Conservation (phyloP, 2,329 filamentous ascomycete species). For the Cryphonectria radicalis region DNA sequence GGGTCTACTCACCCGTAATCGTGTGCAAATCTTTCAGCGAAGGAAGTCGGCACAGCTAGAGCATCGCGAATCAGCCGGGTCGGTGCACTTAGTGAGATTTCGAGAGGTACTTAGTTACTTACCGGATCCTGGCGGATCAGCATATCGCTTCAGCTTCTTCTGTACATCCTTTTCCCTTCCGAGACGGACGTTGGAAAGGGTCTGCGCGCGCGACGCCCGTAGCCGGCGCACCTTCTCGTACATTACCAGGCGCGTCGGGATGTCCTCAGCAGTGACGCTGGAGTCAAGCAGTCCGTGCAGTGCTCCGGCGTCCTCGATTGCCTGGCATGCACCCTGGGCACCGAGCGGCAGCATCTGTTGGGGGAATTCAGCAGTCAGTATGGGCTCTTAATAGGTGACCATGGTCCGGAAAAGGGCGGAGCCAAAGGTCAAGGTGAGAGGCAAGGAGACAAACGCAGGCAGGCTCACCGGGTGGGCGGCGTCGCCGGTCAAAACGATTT, state of each 20-base stretch:
- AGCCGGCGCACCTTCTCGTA: slow-evolving; percentile 33
- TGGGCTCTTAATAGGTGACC: background rate
- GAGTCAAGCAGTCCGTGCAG: slow-evolving; percentile 34
- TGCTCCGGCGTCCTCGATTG: slow-evolving; percentile 41
- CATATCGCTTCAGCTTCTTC: slow-evolving; percentile 31
- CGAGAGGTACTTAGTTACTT: background rate
- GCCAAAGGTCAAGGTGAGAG: background rate
- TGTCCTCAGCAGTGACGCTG: slow-evolving; percentile 26
- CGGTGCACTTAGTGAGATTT: slow-evolving; percentile 14
- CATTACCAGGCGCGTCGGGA: slow-evolving; percentile 31
- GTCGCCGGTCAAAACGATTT: slow-evolving; percentile 39
- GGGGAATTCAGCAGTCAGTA: background rate
- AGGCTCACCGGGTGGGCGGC: slow-evolving; percentile 39
- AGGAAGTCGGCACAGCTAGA: background rate
- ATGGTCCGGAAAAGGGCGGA: background rate
- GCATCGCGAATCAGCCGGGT: background rate
- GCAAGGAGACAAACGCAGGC: background rate
- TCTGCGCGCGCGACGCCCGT: slow-evolving; percentile 35
- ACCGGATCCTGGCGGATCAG: slow-evolving; percentile 29
- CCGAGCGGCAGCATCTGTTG: slow-evolving; percentile 37
- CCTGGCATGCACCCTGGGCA: slow-evolving; percentile 40
- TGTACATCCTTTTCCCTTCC: slow-evolving; percentile 33
- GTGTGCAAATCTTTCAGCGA: background rate
- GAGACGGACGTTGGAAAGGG: slow-evolving; percentile 32
- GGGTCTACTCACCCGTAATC: background rate